phyloP scores from a whole-genome alignment of 139 green algal species.

The Chlamydomonas sphaeroides region DNA sequence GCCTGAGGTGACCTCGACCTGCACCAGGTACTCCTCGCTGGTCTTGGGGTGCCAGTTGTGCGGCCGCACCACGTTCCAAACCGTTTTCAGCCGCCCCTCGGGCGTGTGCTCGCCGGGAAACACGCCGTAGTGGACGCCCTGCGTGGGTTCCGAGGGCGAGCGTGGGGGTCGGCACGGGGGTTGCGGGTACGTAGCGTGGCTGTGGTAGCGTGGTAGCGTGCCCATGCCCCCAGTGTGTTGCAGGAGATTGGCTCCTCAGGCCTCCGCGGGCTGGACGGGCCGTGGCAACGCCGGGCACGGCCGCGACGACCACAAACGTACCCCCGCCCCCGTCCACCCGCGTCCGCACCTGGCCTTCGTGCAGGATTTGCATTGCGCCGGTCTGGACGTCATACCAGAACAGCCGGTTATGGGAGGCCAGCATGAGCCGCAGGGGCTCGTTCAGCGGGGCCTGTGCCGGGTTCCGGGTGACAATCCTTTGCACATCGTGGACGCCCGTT shows the following conservation, averaged over 20 bases:
- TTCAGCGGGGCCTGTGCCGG: too few species aligned
- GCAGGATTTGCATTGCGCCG: constrained; percentile 60
- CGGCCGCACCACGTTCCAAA: constrained; percentile 78
- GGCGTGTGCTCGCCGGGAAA: constrained; percentile 60
- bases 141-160: neutral
- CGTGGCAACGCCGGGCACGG: too few species aligned
- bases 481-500: too few species aligned
- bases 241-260: too few species aligned
- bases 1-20: too few species aligned
- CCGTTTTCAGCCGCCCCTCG: constrained; percentile 14
- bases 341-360: constrained; percentile 73
- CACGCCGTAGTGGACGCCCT: constrained; percentile 79
- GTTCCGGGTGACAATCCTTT: too few species aligned
- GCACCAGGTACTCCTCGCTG: constrained; percentile 67
- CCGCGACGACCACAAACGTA: too few species aligned
- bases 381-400: constrained; percentile 74
- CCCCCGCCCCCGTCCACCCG: too few species aligned
- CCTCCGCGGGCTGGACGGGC: too few species aligned
- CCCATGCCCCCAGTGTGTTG: too few species aligned
- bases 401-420: constrained; percentile 71
- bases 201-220: too few species aligned
- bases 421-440: constrained; percentile 45
- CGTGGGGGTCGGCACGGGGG: neutral
- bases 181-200: neutral
- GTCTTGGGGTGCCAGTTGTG: constrained; percentile 78